Evolutionary conservation across 345 rosid species (phyloP), one percentile per base, ranked within the genome.

Genomic region (Linum usitatissimum): DNA sequence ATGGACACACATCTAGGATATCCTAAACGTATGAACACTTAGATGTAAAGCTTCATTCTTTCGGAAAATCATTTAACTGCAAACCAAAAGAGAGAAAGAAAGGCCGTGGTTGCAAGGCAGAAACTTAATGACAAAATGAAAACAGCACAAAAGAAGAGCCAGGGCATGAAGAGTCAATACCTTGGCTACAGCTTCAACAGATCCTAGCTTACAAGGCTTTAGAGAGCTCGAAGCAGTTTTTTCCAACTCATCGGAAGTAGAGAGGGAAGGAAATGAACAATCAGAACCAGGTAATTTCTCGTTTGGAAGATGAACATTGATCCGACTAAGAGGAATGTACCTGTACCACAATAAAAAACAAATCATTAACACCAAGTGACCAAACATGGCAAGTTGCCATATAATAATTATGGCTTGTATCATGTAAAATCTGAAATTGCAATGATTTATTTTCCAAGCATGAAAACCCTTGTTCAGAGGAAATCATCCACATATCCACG

Each of bases 131-230:
- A 30, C 38, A 53, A 31, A 36, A 66, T 17, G 40, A 61, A 66
- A 59, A 49, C 30, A 65, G 9, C 40, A 38, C 5, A 4, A 14
- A 18, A 61, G 30, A 18, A 28, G 4, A 6, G 38, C 38, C 21
- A 63, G 34, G 53, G n/a, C 17, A n/a, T 28, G 28, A 18, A 60
- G 69, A 49, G 55, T 39, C 66, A 59, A 60, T 19, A 84, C 99
- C 97, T 93, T 93, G 53, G 85, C 86, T 65, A 75, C 96, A 67
- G 88, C 89, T 51, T 81, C 81, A 75, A 75, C 65, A 19, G 93
- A 83, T 68, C 91, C 93, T 60, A 83, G 67, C 64, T 79, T 81
- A 83, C 87, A 88, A n/a, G 20, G 78, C 64, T 76, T 62, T 61
- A 88, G 76, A 60, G 84, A 82, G 73, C 84, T 88, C 21, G 85